Conservation (phyloP, 768 basidiomycete genomes). For the Scleroderma citrinum region DNA sequence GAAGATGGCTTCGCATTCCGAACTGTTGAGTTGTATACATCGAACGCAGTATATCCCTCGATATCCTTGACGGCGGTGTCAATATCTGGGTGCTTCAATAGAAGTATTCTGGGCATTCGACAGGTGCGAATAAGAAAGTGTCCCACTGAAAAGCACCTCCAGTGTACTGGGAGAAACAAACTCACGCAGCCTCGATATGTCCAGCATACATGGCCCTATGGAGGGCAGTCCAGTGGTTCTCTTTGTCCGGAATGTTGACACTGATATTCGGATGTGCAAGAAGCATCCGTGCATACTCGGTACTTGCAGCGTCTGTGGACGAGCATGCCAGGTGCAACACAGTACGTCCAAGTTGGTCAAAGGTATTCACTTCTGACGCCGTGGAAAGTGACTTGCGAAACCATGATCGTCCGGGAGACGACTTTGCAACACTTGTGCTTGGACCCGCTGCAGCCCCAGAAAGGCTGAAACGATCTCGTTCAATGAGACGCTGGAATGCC, state of each 20-base stretch:
- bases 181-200: conserved; percentile 66
- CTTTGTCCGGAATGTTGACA: conserved; percentile 73
- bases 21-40: conserved; percentile 88
- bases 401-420: conserved; percentile 48
- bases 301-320: conserved; percentile 49
- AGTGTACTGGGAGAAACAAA: conserved; percentile 7
- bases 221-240: conserved; percentile 88
- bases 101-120: conserved; percentile 50
- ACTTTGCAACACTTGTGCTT: conserved; percentile 35
- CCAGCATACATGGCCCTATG: conserved; percentile 83
- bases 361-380: conserved; percentile 58
- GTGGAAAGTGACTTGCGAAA: conserved; percentile 37
- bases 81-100: conserved; percentile 69
- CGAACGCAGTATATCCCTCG: conserved; percentile 89
- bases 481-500: conserved; percentile 72
- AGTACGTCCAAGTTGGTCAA: conserved; percentile 67
- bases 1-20: conserved; percentile 57
- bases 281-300: conserved; percentile 75
- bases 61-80: conserved; percentile 70
- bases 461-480: conserved; percentile 37
- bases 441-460: conserved; percentile 10
- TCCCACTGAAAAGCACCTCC: too few relatives aligned
- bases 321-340: conserved; percentile 79
- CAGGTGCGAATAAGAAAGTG: background rate
- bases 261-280: conserved; percentile 71